A percentile compares a stretch with the other conserved stretches of the same genome.
Conservation (phyloP, 257 asterid genomes). For the Gentiana dahurica region DNA sequence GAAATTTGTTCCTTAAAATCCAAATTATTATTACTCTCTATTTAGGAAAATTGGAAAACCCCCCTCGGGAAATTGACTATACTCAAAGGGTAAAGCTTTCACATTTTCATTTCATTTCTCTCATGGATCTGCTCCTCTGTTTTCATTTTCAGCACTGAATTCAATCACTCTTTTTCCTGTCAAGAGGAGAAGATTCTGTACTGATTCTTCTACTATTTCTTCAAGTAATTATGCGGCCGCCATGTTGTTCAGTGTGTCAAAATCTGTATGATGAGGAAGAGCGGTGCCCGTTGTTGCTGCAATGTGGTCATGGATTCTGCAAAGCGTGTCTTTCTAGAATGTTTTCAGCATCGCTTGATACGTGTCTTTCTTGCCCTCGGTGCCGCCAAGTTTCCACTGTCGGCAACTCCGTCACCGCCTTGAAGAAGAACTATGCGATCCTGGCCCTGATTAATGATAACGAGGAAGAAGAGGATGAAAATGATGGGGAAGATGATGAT, state of each 20-base stretch:
- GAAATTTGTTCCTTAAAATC: too few species aligned
- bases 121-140: too few species aligned
- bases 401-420: conserved; percentile 86
- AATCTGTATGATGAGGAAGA: conserved; percentile 87
- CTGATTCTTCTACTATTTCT: too few species aligned
- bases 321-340: conserved; percentile 79
- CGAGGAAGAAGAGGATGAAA: conserved; percentile 4
- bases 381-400: conserved; percentile 86
- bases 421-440: conserved; percentile 75
- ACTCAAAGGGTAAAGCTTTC: too few species aligned
- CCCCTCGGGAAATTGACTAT: too few species aligned
- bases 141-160: too few species aligned
- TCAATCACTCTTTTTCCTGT: too few species aligned
- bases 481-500: conserved; percentile 60
- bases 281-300: conserved; percentile 90
- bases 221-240: conserved; percentile 44
- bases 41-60: too few species aligned
- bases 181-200: too few species aligned
- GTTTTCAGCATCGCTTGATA: conserved; percentile 69
- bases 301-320: conserved; percentile 99
- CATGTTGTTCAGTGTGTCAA: conserved; percentile 86
- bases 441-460: conserved; percentile 51
- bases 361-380: conserved; percentile 82
- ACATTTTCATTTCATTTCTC: too few species aligned
- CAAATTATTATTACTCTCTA: too few species aligned